Evolutionary conservation across 768 basidiomycete species (phyloP), one percentile per base, ranked within the genome.

Genomic region (Dentipellis fragilis): DNA sequence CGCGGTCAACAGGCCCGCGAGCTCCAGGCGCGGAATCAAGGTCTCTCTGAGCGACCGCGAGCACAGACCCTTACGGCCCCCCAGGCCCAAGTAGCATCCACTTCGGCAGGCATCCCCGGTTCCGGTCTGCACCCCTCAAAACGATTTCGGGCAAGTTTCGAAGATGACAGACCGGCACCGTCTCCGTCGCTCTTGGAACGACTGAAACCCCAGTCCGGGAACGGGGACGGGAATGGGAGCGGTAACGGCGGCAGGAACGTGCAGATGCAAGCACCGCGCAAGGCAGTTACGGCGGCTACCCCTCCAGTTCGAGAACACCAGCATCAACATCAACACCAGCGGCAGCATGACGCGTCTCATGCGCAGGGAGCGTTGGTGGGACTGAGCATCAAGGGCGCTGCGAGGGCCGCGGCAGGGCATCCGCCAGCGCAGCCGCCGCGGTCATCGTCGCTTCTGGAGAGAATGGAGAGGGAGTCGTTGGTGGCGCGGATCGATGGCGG

Each of bases 331-430:
- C 35, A 35, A 51, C n/a, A 51, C 29, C 12, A 51, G 51, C 34
- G 22, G 51, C n/a, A 51, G 10, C 35, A 38, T 10, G 11, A 11
- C 9, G 17, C 34, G 34, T n/a, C 51, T n/a, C 8, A 7, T 19
- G n/a, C n/a, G 10, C 16, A 34, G 36, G 51, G 34, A 53, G 52
- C 52, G 16, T n/a, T 14, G 29, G 22, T 49, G 9, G 56, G 60
- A 11, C 39, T 60, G 9, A 57, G 59, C 17, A 60, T 60, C 46
- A 62, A 60, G 39, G 59, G 61, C 1, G 59, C 61, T 9, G 59
- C 59, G 35, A 34, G 56, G 4, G 54, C 58, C n/a, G 54, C 22
- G 21, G 29, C 17, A 14, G 35, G 14, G 3, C 11, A 19, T 10
- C 16, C 23, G 1, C 37, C 10, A 22, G 12, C 38, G 29, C 34